phyloP scores from a whole-genome alignment of 2,329 filamentous ascomycete species.

The Hymenoscyphus repandus region DNA sequence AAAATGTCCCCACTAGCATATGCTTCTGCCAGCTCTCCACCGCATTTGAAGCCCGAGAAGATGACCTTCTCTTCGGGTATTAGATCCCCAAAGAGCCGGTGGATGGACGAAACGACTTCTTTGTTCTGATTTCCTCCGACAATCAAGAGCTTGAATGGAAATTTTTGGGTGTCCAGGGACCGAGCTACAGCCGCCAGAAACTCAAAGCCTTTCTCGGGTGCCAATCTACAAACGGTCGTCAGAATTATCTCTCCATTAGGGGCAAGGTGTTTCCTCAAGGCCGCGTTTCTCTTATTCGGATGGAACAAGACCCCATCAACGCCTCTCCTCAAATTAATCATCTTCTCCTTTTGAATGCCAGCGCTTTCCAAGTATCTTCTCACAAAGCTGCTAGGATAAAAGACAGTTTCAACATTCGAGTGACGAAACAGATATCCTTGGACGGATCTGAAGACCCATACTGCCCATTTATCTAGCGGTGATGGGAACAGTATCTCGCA shows the following conservation, averaged over 20 bases:
- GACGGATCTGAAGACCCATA: slow-evolving; percentile 55
- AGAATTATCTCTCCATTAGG: slow-evolving; percentile 60
- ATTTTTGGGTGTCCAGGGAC: slow-evolving; percentile 47
- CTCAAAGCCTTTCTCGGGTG: slow-evolving; percentile 66
- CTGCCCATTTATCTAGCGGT: slow-evolving; percentile 55
- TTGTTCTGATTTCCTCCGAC: slow-evolving; percentile 64
- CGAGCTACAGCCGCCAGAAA: slow-evolving; percentile 55
- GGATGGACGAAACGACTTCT: slow-evolving; percentile 56
- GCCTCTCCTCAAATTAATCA: slow-evolving; percentile 57
- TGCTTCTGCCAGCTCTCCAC: slow-evolving; percentile 55
- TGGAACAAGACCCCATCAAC: slow-evolving; percentile 60
- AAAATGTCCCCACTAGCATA: slow-evolving; percentile 68
- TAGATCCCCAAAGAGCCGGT: slow-evolving; percentile 51
- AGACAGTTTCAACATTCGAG: slow-evolving; percentile 56
- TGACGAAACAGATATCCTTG: slow-evolving; percentile 64
- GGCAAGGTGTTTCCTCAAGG: slow-evolving; percentile 49
- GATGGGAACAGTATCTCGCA: slow-evolving; percentile 63
- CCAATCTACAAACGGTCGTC: slow-evolving; percentile 60
- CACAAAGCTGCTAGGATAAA: slow-evolving; percentile 63
- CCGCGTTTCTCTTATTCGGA: slow-evolving; percentile 45
- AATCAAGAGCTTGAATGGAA: slow-evolving; percentile 60
- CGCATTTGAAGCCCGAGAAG: slow-evolving; percentile 63
- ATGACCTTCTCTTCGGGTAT: slow-evolving; percentile 46
- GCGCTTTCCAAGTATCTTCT: slow-evolving; percentile 54
- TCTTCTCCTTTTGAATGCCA: slow-evolving; percentile 49